A percentile compares a stretch with the other conserved stretches of the same genome.
Conservation (phyloP, 495 filamentous ascomycete species). For the Pyrenopolyporus hunteri region DNA sequence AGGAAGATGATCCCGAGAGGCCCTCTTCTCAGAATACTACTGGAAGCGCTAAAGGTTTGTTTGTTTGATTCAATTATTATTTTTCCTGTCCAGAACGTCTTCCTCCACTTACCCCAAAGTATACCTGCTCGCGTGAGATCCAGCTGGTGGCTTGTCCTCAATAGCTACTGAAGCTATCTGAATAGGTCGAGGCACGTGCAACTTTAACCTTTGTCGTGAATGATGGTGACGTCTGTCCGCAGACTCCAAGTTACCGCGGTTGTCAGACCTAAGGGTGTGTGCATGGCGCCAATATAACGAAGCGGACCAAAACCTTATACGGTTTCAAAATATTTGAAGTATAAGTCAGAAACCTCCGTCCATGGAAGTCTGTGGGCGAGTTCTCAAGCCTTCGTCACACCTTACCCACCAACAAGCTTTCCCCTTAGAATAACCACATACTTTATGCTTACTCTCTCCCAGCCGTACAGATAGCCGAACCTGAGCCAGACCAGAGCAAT, state of each 20-base stretch:
- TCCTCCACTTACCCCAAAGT: not conserved
- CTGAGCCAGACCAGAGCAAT: constrained; percentile 39
- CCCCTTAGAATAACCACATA: constrained; percentile 1
- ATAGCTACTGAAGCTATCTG: too few relatives aligned
- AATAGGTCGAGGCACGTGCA: too few relatives aligned
- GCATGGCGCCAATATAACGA: not conserved
- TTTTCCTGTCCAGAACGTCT: not conserved
- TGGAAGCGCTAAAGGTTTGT: constrained; percentile 53
- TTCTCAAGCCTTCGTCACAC: not conserved
- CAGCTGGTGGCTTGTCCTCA: not conserved
- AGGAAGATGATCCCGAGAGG: constrained; percentile 49
- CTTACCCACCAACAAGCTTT: not conserved
- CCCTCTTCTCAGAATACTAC: constrained; percentile 40
- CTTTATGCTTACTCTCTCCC: constrained; percentile 28
- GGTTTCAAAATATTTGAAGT: too few relatives aligned
- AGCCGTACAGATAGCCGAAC: constrained; percentile 59
- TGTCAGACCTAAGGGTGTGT: not conserved
- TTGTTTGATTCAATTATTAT: not conserved
- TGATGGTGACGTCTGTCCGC: not conserved
- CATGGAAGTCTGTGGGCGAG: constrained; percentile 2
- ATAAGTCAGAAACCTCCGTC: not conserved
- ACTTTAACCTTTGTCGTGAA: not conserved
- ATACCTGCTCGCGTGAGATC: constrained; percentile 7
- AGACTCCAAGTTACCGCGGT: not conserved
- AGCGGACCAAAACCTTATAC: too few relatives aligned